phyloP scores from a whole-genome alignment of 1,139 yeast species.

The Kazachstania sp. region DNA sequence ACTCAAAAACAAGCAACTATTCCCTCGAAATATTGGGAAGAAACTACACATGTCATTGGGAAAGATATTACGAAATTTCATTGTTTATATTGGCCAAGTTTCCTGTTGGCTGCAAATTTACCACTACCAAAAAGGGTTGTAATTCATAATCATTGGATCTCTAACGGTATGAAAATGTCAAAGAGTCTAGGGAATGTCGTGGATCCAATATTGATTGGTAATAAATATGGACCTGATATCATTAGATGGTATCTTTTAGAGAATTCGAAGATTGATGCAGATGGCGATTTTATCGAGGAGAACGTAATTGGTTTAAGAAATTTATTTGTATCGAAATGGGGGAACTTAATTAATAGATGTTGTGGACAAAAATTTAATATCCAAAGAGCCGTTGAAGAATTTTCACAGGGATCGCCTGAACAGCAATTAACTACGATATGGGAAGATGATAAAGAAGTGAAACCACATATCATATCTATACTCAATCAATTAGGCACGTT shows the following conservation, averaged over 20 bases:
- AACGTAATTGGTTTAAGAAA: slow-evolving; percentile 51
- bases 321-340: slow-evolving; percentile 70
- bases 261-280: slow-evolving; percentile 65
- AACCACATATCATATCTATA: not conserved
- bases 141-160: slow-evolving; percentile 93
- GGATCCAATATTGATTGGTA: slow-evolving; percentile 63
- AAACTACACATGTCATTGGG: slow-evolving; percentile 74
- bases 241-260: slow-evolving; percentile 69
- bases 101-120: slow-evolving; percentile 72
- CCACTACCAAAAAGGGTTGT: slow-evolving; percentile 64
- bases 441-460: slow-evolving; percentile 2
- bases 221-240: slow-evolving; percentile 62
- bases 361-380: slow-evolving; percentile 65
- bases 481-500: not conserved
- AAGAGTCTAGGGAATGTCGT: slow-evolving; percentile 93
- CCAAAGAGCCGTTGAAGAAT: slow-evolving; percentile 33
- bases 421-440: not conserved
- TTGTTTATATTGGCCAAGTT: slow-evolving; percentile 90
- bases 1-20: slow-evolving; percentile 2
- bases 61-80: slow-evolving; percentile 88
- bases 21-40: slow-evolving; percentile 15
- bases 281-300: slow-evolving; percentile 66
- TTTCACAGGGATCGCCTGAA: not conserved
- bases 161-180: slow-evolving; percentile 87
- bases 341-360: slow-evolving; percentile 66